A percentile compares a stretch with the other conserved stretches of the same genome.
Conservation (phyloP, 805 yeast species). For the Monosporozyma aerobia region DNA sequence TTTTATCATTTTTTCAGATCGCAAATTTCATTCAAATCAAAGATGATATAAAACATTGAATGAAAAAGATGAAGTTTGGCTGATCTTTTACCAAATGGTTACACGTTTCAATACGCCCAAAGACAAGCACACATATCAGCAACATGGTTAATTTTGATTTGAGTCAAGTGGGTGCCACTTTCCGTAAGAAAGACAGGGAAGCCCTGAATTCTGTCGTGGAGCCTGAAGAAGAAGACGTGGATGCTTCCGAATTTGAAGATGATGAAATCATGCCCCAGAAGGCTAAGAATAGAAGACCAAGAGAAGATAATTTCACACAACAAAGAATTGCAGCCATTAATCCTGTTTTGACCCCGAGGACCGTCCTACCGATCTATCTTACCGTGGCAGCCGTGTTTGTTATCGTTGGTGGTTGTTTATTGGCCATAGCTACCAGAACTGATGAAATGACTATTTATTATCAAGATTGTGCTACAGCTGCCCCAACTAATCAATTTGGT, state of each 20-base stretch:
- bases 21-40: not conserved
- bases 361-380: constrained; percentile 75
- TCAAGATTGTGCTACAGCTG: constrained; percentile 53
- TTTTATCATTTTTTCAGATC: not conserved
- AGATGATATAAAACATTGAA: not conserved
- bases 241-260: constrained; percentile 31
- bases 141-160: constrained; percentile 22
- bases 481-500: constrained; percentile 36
- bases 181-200: constrained; percentile 23
- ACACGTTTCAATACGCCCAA: not conserved
- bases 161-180: constrained; percentile 22
- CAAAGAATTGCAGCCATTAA: constrained; percentile 48
- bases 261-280: constrained; percentile 33
- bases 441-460: constrained; percentile 69
- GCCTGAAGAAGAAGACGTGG: constrained; percentile 26
- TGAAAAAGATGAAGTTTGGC: not conserved
- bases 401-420: constrained; percentile 80
- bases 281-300: constrained; percentile 53
- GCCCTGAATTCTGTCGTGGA: constrained; percentile 8
- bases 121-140: not conserved
- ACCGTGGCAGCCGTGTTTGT: constrained; percentile 71
- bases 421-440: constrained; percentile 60
- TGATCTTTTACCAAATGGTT: not conserved
- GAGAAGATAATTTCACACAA: constrained; percentile 67
- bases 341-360: constrained; percentile 84